Conservation (phyloP, 2,329 filamentous ascomycete species). For the Fusarium sororula region DNA sequence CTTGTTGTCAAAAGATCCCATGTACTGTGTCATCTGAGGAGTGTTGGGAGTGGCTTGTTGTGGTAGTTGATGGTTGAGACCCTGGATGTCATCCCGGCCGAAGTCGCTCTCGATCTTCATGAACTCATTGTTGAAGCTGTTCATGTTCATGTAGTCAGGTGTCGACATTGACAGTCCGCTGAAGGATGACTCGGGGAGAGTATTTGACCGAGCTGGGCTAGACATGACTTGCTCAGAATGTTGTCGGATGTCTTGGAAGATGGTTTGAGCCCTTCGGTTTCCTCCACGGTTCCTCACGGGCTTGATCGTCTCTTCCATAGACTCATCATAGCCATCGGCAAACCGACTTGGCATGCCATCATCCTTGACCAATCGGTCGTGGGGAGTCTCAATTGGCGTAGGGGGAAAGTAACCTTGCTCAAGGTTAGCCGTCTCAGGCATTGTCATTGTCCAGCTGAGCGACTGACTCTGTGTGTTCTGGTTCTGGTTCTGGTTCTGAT, state of each 20-base stretch:
- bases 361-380: constrained; percentile 56
- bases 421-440: constrained; percentile 9
- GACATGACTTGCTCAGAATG: constrained; percentile 63
- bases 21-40: constrained; percentile 56
- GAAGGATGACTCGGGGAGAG: constrained; percentile 59
- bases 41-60: constrained; percentile 64
- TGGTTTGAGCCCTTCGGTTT: constrained; percentile 57
- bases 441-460: neutral
- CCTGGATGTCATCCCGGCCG: constrained; percentile 45
- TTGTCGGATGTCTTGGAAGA: constrained; percentile 68
- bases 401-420: constrained; percentile 69
- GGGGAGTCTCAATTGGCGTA: constrained; percentile 73
- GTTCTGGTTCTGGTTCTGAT: constrained; percentile 59
- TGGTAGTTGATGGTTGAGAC: constrained; percentile 53
- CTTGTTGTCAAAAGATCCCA: constrained; percentile 55
- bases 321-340: constrained; percentile 69
- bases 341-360: constrained; percentile 60
- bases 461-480: constrained; percentile 68
- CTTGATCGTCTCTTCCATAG: constrained; percentile 73
- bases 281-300: constrained; percentile 55
- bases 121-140: constrained; percentile 57
- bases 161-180: constrained; percentile 63
- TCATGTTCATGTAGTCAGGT: constrained; percentile 66
- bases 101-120: constrained; percentile 50
- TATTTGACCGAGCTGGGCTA: constrained; percentile 64